These are phyloP conservation scores for Coemansia sp. DNA, from an alignment of 192 early-diverging fungal genomes.

Conservation along the genomic window DNA sequence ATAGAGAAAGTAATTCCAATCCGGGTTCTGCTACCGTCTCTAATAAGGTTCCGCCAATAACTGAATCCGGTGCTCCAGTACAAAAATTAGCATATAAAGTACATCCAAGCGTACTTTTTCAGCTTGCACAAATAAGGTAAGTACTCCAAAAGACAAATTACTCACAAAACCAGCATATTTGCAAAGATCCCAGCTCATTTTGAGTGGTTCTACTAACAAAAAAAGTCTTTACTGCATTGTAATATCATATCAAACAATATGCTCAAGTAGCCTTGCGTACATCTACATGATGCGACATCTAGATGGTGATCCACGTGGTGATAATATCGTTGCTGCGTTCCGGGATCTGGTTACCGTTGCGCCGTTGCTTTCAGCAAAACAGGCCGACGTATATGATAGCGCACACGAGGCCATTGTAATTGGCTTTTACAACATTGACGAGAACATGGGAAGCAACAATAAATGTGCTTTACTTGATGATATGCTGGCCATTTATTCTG, in stretches of 20 bases:
- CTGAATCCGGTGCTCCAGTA: slow-evolving; percentile 33
- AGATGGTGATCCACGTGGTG: slow-evolving; percentile 30
- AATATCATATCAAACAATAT: no score
- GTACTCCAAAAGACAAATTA: background rate
- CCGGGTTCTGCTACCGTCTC: background rate
- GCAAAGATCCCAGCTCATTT: no score
- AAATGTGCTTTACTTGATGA: slow-evolving; percentile 35
- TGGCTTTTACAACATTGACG: slow-evolving; percentile 26
- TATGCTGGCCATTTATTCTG: slow-evolving; percentile 19
- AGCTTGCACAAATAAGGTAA: slow-evolving; percentile 36
- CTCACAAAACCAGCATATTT: no score
- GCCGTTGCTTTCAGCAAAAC: slow-evolving; percentile 24
- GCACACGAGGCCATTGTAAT: slow-evolving; percentile 28
- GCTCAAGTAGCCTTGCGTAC: slow-evolving; percentile 27
- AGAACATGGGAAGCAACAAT: slow-evolving; percentile 12
- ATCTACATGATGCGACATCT: slow-evolving; percentile 49
- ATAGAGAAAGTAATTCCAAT: background rate
- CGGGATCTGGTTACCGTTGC: slow-evolving; percentile 15
- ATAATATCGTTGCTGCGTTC: slow-evolving; percentile 17
- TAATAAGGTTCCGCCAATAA: background rate
- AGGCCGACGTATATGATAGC: slow-evolving; percentile 31
- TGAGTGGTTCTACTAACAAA: background rate
- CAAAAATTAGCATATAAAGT: slow-evolving; percentile 27
- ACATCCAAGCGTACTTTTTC: slow-evolving; percentile 47
- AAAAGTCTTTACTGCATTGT: no score